Evolutionary conservation across 441 rosid genomes (phyloP).

Genomic region (Corymbia citriodora): DNA sequence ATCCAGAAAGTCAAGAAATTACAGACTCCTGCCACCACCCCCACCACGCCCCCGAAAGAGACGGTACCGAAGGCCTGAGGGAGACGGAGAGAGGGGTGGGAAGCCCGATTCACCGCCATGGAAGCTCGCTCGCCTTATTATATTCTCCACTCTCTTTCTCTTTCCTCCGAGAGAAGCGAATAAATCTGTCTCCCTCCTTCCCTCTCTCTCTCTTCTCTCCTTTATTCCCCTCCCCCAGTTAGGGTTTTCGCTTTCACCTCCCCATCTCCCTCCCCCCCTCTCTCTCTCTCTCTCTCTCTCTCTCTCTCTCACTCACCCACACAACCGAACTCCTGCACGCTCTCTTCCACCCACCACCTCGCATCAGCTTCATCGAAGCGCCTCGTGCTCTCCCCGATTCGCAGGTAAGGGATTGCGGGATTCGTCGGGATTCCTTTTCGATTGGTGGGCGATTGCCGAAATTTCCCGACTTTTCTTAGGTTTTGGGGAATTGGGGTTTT

Average conservation of each 20-base stretch:
- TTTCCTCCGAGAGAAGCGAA: background rate
- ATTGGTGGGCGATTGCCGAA: background rate
- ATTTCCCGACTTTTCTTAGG: constrained; percentile 10
- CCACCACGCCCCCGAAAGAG: background rate
- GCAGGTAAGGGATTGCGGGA: background rate
- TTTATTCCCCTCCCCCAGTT: background rate
- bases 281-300: background rate
- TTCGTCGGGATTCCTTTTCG: background rate
- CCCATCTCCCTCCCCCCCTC: background rate
- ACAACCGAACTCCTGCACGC: background rate
- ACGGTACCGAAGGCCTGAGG: background rate
- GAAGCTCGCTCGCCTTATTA: background rate
- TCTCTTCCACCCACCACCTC: background rate
- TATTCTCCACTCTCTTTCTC: background rate
- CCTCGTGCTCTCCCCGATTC: background rate
- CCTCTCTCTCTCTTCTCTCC: background rate
- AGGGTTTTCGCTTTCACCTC: constrained; percentile 3
- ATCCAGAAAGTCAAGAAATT: background rate
- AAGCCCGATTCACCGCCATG: background rate
- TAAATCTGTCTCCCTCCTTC: background rate
- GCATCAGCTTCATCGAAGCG: background rate
- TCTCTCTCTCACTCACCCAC: background rate
- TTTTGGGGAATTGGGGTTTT: background rate
- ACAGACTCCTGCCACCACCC: background rate
- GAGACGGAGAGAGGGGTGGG: background rate